Evolutionary conservation across 306 rosid species (phyloP), one percentile per base, ranked within the genome.

Genomic region (Prunus campanulata): DNA sequence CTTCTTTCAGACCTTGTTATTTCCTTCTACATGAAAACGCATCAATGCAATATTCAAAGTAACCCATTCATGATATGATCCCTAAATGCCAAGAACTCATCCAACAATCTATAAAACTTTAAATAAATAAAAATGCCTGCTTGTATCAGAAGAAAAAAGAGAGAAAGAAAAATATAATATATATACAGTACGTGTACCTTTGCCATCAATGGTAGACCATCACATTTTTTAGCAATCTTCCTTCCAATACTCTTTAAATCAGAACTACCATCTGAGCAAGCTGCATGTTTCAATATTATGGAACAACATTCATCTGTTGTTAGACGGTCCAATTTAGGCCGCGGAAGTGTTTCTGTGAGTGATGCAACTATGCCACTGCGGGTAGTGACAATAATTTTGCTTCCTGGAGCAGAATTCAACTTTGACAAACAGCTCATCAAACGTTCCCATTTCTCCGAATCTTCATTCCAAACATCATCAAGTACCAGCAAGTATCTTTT

Each of bases 401-500:
- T 71, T 61, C 66, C 82, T 25, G 27, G 27, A 25, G 27, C 27
- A 25, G 27, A 25, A 50, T 3, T 18, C 2, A 78, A 13, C 12
- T 57, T 70, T 14, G 59, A 30, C 65, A 78, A 70, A 61, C 66
- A 78, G 2, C n/a, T 25, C 14, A 11, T 70, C 44, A 78, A 35
- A 25, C 1, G 25, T 6, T 25, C 48, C 83, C 79, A 80, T 6
- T 65, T 15, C 2, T 0, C 3, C 0, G 1, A 2, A 4, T 25
- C 25, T 25, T 25, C 27, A 25, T 56, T 74, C 83, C 83, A 74
- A 2, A 79, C 55, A 66, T 79, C 83, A 55, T 79, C 83, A 8
- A 79, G 70, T 5, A 79, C 64, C 1, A 80, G 79, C 11, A 80
- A 35, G 15, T 56, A 80, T 46, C 10, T 80, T 65, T 80, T 80